Conservation (phyloP, 1,284 basidiomycete genomes). For the Schizophyllum amplum region DNA sequence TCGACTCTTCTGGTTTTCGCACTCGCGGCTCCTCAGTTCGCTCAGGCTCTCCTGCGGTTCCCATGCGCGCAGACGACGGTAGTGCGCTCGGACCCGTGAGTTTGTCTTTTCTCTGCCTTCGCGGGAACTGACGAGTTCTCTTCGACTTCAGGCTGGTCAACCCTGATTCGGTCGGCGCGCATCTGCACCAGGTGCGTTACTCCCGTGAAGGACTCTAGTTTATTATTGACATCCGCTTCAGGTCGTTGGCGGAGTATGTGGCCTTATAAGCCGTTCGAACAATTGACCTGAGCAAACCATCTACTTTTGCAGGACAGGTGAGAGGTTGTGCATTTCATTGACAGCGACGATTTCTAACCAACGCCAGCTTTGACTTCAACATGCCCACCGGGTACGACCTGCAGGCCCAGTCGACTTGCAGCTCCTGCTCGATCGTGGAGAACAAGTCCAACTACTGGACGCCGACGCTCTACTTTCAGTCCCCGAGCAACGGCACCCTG, state of each 20-base stretch:
- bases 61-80: constrained; percentile 16
- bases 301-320: too few relatives aligned
- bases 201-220: background rate
- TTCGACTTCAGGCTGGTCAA: constrained; percentile 11
- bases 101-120: background rate
- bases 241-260: background rate
- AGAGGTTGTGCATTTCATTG: too few relatives aligned
- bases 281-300: too few relatives aligned
- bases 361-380: constrained; percentile 12
- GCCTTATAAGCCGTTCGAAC: too few relatives aligned
- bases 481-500: constrained; percentile 32
- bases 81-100: constrained; percentile 16
- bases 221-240: background rate
- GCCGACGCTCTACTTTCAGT: constrained; percentile 33
- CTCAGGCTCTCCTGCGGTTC: constrained; percentile 14
- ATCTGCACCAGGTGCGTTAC: constrained; percentile 13
- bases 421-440: constrained; percentile 32
- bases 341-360: background rate
- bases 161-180: constrained; percentile 12
- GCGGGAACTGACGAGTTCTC: background rate
- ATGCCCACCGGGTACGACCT: constrained; percentile 13
- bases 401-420: constrained; percentile 19
- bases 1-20: background rate
- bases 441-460: constrained; percentile 35
- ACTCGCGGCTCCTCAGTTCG: constrained; percentile 4